Evolutionary conservation across 345 rosid genomes (phyloP), one percentile per base, ranked within the genome.

Genomic region (Aurinia saxatilis): DNA sequence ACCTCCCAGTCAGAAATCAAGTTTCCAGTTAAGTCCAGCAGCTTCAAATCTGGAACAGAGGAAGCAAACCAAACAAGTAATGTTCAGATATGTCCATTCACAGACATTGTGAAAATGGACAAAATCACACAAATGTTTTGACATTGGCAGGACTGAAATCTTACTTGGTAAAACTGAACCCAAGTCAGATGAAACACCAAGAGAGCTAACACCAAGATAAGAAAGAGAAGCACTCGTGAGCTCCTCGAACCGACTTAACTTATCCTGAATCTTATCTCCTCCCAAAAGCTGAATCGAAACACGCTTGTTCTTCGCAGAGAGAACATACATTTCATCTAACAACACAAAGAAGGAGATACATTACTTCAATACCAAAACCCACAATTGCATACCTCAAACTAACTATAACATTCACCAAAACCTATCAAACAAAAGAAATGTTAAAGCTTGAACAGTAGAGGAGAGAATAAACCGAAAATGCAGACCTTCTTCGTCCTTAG

Each of bases 271-370:
- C 78, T 82, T 83, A 5, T 92, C 91, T 35, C 81, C 84, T 37
- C 98, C 97, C 57, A 92, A 62, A 40, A 92, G 82, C 62, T 92
- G 72, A 52, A 92, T 78, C 8, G 88, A 81, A 10, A 92, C 95
- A 13, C 84, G 84, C 37, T 77, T 79, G 73, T 90, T 92, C 57
- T 74, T 80, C 3, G 95, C 78, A 2, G 98, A 89, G 19, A 89
- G 81, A 58, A 92, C 97, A 55, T 92, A 92, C 99, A 93, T 93
- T 75, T 82, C 99, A 66, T 89, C 98, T 89, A 74, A 72, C 75
- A 70, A 50, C 44, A 39, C 16, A 30, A 8, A 49, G 30, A 42
- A 57, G 19, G 2, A 56, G 0, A 35, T 14, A 13, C 52, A 58
- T 17, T 42, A 37, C 19, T 35, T 13, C 19, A 57, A 36, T 17